phyloP scores from a whole-genome alignment of 805 yeast species.

The Candida fluviatilis region DNA sequence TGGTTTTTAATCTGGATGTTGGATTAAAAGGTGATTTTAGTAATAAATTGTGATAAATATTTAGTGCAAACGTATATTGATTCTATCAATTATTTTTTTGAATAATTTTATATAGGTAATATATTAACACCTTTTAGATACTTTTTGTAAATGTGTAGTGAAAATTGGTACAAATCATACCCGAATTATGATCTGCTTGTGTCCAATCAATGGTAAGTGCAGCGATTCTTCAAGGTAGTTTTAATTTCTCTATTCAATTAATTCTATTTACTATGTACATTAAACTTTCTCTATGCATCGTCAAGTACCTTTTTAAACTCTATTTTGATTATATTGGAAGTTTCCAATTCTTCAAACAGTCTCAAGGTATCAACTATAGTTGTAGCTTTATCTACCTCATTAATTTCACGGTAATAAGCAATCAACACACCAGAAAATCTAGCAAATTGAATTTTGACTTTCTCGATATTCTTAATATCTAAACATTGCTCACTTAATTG shows the following conservation, averaged over 20 bases:
- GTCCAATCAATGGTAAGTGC: too few relatives aligned
- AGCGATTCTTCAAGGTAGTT: too few relatives aligned
- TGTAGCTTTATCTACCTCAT: conserved; percentile 10
- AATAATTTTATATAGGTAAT: not conserved
- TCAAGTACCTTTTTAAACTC: conserved; percentile 18
- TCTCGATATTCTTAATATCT: conserved; percentile 46
- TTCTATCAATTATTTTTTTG: too few relatives aligned
- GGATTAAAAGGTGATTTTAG: not conserved
- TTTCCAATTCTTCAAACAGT: conserved; percentile 25
- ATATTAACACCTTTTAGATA: not conserved
- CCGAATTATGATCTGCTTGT: too few relatives aligned
- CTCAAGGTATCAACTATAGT: conserved; percentile 12
- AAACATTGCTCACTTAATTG: conserved; percentile 25
- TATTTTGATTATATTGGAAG: conserved; percentile 45
- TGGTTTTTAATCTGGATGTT: conserved; percentile 44
- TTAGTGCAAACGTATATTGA: too few relatives aligned
- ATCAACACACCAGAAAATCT: conserved; percentile 23
- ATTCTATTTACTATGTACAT: too few relatives aligned
- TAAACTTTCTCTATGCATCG: too few relatives aligned
- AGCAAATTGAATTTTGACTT: conserved; percentile 51
- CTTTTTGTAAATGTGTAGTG: not conserved
- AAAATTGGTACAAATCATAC: too few relatives aligned
- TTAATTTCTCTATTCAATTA: too few relatives aligned
- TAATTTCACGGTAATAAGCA: conserved; percentile 12
- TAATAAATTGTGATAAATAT: too few relatives aligned